Evolutionary conservation across 1,284 basidiomycete species (phyloP).

Genomic region (Cryptococcus sp.): DNA sequence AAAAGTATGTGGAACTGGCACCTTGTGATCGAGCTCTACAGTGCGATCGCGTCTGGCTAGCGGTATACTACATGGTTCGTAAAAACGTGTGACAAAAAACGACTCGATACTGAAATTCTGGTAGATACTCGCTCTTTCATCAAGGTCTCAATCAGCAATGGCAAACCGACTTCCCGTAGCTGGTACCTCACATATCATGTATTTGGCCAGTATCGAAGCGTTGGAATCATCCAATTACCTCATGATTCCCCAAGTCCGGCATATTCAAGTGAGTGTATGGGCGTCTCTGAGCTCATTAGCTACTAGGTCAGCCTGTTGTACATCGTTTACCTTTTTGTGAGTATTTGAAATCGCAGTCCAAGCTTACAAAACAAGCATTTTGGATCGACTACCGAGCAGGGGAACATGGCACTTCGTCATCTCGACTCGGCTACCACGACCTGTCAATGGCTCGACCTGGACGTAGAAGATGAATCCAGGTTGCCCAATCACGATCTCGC

Average conservation of each 20-base stretch:
- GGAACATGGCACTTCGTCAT: constrained; percentile 15
- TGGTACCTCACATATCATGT: not conserved
- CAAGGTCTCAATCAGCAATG: not conserved
- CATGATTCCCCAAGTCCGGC: not conserved
- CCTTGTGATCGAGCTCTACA: not conserved
- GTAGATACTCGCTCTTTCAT: not conserved
- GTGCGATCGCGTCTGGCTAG: not conserved
- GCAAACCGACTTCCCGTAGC: not conserved
- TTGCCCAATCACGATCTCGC: not conserved
- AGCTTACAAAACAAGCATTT: constrained; percentile 13
- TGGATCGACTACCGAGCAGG: constrained; percentile 10
- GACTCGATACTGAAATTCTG: not conserved
- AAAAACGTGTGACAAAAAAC: not conserved
- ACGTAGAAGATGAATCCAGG: not conserved
- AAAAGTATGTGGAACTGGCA: not conserved
- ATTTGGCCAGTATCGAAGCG: not conserved
- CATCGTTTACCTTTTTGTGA: not conserved
- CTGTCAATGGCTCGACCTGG: constrained; percentile 14
- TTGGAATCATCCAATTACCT: not conserved
- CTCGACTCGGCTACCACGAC: constrained; percentile 16
- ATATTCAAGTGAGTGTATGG: not conserved
- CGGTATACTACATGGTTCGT: not conserved
- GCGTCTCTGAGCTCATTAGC: not conserved
- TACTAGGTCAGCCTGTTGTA: not conserved
- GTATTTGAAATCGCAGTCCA: not conserved